A percentile compares a stretch with the other conserved stretches of the same genome.
phyloP scores from a whole-genome alignment of 2,329 filamentous ascomycete species.

The Emergomyces pasteurianus region DNA sequence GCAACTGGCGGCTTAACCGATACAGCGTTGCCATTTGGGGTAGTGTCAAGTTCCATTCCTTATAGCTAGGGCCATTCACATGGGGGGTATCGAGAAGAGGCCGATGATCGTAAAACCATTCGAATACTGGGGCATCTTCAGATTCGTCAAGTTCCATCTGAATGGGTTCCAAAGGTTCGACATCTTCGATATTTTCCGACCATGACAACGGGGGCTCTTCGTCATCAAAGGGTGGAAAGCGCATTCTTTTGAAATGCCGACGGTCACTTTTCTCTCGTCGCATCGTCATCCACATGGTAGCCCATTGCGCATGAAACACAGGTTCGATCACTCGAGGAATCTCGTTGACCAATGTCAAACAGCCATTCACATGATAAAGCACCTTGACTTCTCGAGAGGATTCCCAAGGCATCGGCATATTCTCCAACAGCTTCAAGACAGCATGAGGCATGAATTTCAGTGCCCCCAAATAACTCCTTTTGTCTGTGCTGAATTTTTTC shows the following conservation, averaged over 20 bases:
- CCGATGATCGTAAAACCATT: constrained; percentile 96
- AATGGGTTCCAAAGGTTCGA: constrained; percentile 92
- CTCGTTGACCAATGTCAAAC: constrained; percentile 92
- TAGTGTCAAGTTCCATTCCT: constrained; percentile 82
- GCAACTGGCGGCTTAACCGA: constrained; percentile 75
- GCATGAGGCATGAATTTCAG: constrained; percentile 99
- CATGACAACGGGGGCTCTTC: constrained; percentile 95
- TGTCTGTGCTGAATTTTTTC: constrained; percentile 98
- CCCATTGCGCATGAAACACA: constrained; percentile 97
- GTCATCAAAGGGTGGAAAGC: constrained; percentile 96
- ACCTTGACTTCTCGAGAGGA: constrained; percentile 93
- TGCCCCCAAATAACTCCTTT: constrained; percentile 92
- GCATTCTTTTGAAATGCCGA: constrained; percentile 95
- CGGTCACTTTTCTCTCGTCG: constrained; percentile 93
- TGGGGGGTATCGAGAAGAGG: constrained; percentile 83
- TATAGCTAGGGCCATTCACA: constrained; percentile 94
- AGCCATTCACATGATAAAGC: constrained; percentile 95
- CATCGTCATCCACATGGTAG: constrained; percentile 99
- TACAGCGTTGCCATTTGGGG: constrained; percentile 95
- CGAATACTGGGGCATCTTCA: constrained; percentile 80
- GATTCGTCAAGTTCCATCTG: constrained; percentile 96
- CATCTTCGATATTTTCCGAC: constrained; percentile 98
- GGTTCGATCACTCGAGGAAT: constrained; percentile 93
- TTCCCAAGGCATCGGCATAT: constrained; percentile 99
- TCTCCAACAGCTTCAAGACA: constrained; percentile 91